Evolutionary conservation across 352 stramenopile species (phyloP), one percentile per base, ranked within the genome.

Genomic region (Phytopythium helicoides): DNA sequence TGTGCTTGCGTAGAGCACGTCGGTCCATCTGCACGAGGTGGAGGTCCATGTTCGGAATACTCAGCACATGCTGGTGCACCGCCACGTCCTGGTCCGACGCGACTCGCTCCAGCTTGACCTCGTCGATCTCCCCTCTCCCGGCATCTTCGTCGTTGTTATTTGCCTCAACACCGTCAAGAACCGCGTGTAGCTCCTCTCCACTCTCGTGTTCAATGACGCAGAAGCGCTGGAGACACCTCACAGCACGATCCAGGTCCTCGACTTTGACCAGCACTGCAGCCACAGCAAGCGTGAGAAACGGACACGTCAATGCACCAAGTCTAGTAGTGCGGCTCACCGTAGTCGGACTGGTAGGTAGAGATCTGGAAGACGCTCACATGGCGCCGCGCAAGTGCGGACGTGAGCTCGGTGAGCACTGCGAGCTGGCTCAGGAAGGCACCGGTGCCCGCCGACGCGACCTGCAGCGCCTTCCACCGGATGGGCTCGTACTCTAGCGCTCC

Each of bases 321-420:
- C n/a, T n/a, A n/a, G n/a, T n/a, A n/a, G n/a, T n/a, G n/a, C n/a
- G n/a, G n/a, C n/a, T n/a, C n/a, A 84, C 76, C 74, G 36, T 85
- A 88, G 55, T 88, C 76, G 9, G 74, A 83, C 45, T 88, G 76
- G 59, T 86, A 88, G 15, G 76, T 85, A 5, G 76, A 88, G 64
- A 88, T 79, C 70, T 86, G 75, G 52, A 86, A 86, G 16, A 88
- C 76, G 42, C 72, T 85, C 53, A 88, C 66, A 7, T 59, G 42
- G 47, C 84, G 59, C 22, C 47, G 52, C 18, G 76, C 76, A 33
- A 88, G 60, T 47, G 75, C 68, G 25, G 64, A 76, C 23, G 76
- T 88, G 60, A 88, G 70, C 54, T 85, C 73, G 6, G 64, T 78
- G 52, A 88, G 70, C 51, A 82, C 73, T 1, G 62, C 59, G 37